Percentiles rank a stretch among this genome's conserved stretches.
phyloP scores from a whole-genome alignment of 2,329 filamentous ascomycete species.

The Colletotrichum destructivum region DNA sequence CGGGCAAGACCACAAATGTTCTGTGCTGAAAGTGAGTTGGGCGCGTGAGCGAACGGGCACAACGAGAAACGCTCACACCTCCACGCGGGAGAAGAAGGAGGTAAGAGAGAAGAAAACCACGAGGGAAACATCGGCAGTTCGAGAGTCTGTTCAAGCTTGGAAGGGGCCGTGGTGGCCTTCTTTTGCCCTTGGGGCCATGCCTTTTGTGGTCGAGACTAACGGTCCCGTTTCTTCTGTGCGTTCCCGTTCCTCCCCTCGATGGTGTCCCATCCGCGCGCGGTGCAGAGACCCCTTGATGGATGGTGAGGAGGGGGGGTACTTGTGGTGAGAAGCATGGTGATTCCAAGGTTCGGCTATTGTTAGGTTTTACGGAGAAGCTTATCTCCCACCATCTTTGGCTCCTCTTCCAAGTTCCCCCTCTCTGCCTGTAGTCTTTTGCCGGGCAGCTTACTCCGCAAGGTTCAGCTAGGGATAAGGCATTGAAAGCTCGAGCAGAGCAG shows the following conservation, averaged over 20 bases:
- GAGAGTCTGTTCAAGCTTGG: slow-evolving; percentile 18
- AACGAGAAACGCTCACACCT: slow-evolving; percentile 2
- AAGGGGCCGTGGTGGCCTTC: slow-evolving; percentile 31
- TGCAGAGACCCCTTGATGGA: not conserved
- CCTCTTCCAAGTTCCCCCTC: not conserved
- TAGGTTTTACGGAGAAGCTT: slow-evolving; percentile 24
- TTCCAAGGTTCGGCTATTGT: slow-evolving; percentile 24
- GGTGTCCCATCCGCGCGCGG: not conserved
- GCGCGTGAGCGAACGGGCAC: not conserved
- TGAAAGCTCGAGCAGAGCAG: slow-evolving; percentile 2
- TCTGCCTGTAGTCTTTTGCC: not conserved
- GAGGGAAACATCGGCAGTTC: slow-evolving; percentile 4
- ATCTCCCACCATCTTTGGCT: slow-evolving; percentile 7
- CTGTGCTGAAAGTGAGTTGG: slow-evolving; percentile 6
- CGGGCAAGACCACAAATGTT: not conserved
- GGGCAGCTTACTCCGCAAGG: not conserved
- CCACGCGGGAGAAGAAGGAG: not conserved
- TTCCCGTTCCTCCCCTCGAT: not conserved
- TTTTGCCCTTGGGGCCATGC: slow-evolving; percentile 21
- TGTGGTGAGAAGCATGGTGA: not conserved
- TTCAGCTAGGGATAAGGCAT: not conserved
- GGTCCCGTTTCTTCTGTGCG: slow-evolving; percentile 14
- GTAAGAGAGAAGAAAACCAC: not conserved
- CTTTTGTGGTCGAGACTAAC: slow-evolving; percentile 14
- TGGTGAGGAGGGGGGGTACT: not conserved